Conservation (phyloP, 2,329 filamentous ascomycete genomes). For the Dothistroma pini region DNA sequence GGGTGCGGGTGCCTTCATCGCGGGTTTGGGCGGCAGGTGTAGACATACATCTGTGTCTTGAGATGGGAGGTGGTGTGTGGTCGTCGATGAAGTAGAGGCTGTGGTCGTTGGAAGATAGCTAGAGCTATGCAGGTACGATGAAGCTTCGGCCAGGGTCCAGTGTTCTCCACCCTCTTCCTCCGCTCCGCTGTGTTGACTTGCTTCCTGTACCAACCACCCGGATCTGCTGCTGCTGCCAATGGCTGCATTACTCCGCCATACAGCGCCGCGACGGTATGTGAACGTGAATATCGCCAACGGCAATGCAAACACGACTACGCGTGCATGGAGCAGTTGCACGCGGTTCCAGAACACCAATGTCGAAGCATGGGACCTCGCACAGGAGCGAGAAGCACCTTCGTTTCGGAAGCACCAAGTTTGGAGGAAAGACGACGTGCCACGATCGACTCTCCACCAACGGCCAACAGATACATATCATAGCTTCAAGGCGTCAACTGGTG, state of each 20-base stretch:
- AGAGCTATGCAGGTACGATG: not conserved
- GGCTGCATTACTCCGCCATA: not conserved
- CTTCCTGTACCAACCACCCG: not conserved
- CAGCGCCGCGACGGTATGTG: not conserved
- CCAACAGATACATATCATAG: too few relatives aligned
- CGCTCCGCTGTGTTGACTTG: not conserved
- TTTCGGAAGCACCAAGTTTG: too few relatives aligned
- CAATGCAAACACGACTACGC: not conserved
- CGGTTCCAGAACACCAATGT: not conserved
- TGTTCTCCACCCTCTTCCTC: not conserved
- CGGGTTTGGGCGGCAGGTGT: constrained; percentile 37
- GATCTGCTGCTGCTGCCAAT: not conserved
- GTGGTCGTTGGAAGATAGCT: too few relatives aligned
- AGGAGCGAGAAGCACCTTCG: not conserved
- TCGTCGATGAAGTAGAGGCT: not conserved
- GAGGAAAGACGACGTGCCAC: too few relatives aligned
- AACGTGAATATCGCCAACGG: not conserved
- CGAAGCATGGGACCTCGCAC: not conserved
- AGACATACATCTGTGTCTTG: not conserved
- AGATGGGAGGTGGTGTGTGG: not conserved
- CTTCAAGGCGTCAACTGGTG: too few relatives aligned
- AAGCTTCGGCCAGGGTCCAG: not conserved
- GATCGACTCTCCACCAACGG: too few relatives aligned
- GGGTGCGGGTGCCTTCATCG: constrained; percentile 67
- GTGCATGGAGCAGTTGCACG: not conserved